phyloP scores from a whole-genome alignment of 2,329 filamentous ascomycete species.

The Magnaporthales sp. region DNA sequence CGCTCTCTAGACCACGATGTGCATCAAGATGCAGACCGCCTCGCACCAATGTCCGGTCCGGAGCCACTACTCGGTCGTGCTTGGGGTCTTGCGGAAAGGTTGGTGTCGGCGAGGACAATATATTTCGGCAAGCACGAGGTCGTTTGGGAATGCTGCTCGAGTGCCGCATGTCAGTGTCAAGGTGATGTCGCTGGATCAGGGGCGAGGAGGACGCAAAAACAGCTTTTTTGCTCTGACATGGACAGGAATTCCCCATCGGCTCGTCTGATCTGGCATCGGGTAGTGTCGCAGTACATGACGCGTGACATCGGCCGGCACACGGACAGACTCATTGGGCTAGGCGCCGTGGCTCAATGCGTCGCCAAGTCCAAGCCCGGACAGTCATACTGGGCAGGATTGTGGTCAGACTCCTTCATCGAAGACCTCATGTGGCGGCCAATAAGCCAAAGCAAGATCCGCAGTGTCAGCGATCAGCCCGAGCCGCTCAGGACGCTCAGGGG shows the following conservation, averaged over 20 bases:
- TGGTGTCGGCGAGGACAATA: background rate
- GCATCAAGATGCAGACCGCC: background rate
- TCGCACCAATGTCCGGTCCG: background rate
- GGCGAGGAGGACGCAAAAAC: background rate
- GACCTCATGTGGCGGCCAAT: slow-evolving; percentile 5
- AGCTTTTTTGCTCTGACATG: background rate
- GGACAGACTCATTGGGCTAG: slow-evolving; percentile 12
- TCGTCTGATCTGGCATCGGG: background rate
- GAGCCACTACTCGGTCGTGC: background rate
- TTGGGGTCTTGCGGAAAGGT: background rate
- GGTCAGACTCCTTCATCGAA: slow-evolving; percentile 4
- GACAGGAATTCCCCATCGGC: background rate
- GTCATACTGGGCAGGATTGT: slow-evolving; percentile 6
- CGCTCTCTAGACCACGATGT: background rate
- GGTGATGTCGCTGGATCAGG: background rate
- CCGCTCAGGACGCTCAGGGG: background rate
- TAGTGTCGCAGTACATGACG: background rate
- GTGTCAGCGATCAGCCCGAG: background rate
- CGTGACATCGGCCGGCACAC: slow-evolving; percentile 19
- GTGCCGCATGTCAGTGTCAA: background rate
- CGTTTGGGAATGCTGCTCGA: slow-evolving; percentile 2
- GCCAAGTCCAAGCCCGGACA: background rate
- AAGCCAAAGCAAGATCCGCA: background rate
- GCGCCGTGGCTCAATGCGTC: background rate
- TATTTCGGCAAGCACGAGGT: slow-evolving; percentile 2